A percentile compares a stretch with the other conserved stretches of the same genome.
Evolutionary conservation across 768 basidiomycete species (phyloP).

Genomic region (Mycena haematopus): DNA sequence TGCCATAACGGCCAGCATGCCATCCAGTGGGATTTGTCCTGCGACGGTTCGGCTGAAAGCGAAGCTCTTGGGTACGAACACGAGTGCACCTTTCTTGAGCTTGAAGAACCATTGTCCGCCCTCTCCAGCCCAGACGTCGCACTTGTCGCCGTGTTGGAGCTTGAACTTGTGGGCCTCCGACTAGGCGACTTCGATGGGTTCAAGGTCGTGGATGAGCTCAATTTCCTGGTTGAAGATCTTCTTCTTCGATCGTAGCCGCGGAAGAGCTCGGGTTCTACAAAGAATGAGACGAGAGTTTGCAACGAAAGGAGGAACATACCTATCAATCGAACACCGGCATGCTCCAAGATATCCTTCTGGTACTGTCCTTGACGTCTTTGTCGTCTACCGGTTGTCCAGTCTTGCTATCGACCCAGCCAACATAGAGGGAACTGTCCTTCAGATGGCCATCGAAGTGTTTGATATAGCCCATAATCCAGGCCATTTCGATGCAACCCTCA

Average conservation of each 20-base stretch:
- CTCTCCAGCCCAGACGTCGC: slow-evolving; percentile 91
- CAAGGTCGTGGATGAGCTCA: slow-evolving; percentile 94
- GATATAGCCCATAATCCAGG: slow-evolving; percentile 99
- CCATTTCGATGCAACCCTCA: slow-evolving; percentile 98
- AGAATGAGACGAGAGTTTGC: slow-evolving; percentile 23
- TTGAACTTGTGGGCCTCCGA: slow-evolving; percentile 95
- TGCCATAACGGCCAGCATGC: slow-evolving; percentile 95
- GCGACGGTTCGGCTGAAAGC: slow-evolving; percentile 93
- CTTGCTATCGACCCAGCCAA: slow-evolving; percentile 98
- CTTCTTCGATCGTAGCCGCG: slow-evolving; percentile 95
- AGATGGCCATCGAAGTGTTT: slow-evolving; percentile 98
- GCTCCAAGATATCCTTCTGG: slow-evolving; percentile 90
- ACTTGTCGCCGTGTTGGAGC: slow-evolving; percentile 94
- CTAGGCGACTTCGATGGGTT: slow-evolving; percentile 92
- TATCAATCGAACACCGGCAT: slow-evolving; percentile 93
- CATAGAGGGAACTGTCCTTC: slow-evolving; percentile 89
- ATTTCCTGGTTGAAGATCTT: slow-evolving; percentile 98
- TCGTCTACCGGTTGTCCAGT: slow-evolving; percentile 94
- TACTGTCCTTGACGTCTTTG: slow-evolving; percentile 94
- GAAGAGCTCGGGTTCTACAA: slow-evolving; percentile 94
- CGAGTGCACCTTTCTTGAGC: slow-evolving; percentile 96
- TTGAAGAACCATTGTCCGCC: slow-evolving; percentile 98
- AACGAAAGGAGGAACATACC: slow-evolving; percentile 55
- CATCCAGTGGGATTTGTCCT: slow-evolving; percentile 96
- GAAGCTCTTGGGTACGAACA: slow-evolving; percentile 94